phyloP scores from a whole-genome alignment of 805 yeast genomes.

The Vanderwaltozyma verrucispora region DNA sequence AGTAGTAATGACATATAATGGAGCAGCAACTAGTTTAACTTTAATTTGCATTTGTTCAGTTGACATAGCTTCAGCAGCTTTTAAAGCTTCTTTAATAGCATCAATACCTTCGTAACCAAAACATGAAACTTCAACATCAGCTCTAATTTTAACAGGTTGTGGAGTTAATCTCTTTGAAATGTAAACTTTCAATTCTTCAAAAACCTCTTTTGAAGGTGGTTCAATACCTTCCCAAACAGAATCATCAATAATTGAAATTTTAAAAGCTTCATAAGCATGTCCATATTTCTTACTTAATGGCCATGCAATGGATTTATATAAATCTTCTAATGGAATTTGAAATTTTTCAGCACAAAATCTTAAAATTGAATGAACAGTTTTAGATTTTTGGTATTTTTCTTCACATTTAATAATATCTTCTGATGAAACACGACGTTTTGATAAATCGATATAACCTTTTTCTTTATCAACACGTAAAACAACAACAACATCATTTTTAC shows the following conservation, averaged over 20 bases:
- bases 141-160: constrained; percentile 94
- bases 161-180: constrained; percentile 93
- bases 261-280: constrained; percentile 96
- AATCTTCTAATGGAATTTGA: constrained; percentile 71
- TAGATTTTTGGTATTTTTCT: constrained; percentile 92
- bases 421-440: constrained; percentile 95
- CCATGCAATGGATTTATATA: constrained; percentile 92
- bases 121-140: constrained; percentile 97
- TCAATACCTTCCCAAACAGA: constrained; percentile 71
- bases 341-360: constrained; percentile 98
- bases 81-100: constrained; percentile 84
- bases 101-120: constrained; percentile 96
- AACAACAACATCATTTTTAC: constrained; percentile 96
- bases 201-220: constrained; percentile 62
- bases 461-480: constrained; percentile 97
- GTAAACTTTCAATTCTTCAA: constrained; percentile 77
- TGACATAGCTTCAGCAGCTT: constrained; percentile 74
- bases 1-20: constrained; percentile 86
- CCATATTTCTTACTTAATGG: constrained; percentile 93
- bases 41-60: constrained; percentile 82
- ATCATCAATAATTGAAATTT: constrained; percentile 84
- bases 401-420: constrained; percentile 97
- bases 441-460: constrained; percentile 94
- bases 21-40: constrained; percentile 95
- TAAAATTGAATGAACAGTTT: constrained; percentile 95